phyloP scores from a whole-genome alignment of 2,329 filamentous ascomycete genomes.

The Cadophora sp. region DNA sequence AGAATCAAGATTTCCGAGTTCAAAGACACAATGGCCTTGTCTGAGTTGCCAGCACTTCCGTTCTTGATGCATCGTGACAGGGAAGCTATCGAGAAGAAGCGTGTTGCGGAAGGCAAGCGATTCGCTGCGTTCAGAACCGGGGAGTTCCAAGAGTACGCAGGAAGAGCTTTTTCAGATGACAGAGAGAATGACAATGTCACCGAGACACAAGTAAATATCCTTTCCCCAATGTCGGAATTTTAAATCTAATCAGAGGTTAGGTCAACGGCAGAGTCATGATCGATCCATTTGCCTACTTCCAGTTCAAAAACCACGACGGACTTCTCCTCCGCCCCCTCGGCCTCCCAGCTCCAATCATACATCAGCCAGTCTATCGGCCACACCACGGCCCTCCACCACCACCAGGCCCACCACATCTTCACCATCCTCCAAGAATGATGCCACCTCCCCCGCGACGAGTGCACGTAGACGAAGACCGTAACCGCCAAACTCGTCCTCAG shows the following conservation, averaged over 20 bases:
- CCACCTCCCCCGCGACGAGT: neutral
- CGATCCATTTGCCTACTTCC: slow-evolving; percentile 59
- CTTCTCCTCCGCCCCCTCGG: slow-evolving; percentile 9
- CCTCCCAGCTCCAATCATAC: slow-evolving; percentile 11
- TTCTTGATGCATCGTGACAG: slow-evolving; percentile 50
- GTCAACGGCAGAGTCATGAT: slow-evolving; percentile 86
- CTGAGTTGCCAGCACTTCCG: slow-evolving; percentile 52
- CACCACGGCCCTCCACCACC: slow-evolving; percentile 8
- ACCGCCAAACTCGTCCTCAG: slow-evolving; percentile 2
- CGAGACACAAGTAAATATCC: slow-evolving; percentile 41
- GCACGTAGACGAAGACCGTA: neutral
- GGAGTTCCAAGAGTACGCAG: slow-evolving; percentile 22
- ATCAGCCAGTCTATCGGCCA: neutral
- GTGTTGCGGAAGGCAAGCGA: slow-evolving; percentile 49
- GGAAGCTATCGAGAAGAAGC: slow-evolving; percentile 43
- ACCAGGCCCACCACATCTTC: slow-evolving; percentile 5
- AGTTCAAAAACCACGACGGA: slow-evolving; percentile 36
- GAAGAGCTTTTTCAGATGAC: slow-evolving; percentile 5
- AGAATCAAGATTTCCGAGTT: slow-evolving; percentile 42
- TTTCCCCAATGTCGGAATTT: neutral
- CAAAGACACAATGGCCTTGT: slow-evolving; percentile 53
- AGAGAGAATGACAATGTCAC: neutral
- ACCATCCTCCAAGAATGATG: neutral
- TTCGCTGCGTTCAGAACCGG: slow-evolving; percentile 48
- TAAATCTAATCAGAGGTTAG: neutral